phyloP scores from a whole-genome alignment of 768 basidiomycete genomes.

The Phlebiopsis gigantea region DNA sequence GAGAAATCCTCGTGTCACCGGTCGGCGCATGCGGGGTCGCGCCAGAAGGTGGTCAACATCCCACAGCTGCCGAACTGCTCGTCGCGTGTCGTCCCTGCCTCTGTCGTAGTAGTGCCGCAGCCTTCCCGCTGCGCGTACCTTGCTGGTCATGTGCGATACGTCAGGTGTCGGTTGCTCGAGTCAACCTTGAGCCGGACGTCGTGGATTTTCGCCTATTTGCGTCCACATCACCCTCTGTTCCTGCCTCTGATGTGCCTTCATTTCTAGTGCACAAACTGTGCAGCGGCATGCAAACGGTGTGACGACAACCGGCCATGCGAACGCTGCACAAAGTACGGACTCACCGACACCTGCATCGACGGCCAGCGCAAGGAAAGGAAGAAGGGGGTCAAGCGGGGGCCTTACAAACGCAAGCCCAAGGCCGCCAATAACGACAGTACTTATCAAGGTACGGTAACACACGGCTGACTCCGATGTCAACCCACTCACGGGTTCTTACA shows the following conservation, averaged over 20 bases:
- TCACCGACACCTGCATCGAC: conserved; percentile 51
- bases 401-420: conserved; percentile 50
- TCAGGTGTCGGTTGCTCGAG: background rate
- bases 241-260: background rate
- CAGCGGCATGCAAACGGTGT: conserved; percentile 51
- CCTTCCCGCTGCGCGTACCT: background rate
- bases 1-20: no score
- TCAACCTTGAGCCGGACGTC: background rate
- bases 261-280: conserved; percentile 49
- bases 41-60: background rate
- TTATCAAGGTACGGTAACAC: conserved; percentile 12
- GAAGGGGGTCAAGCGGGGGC: conserved; percentile 52
- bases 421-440: conserved; percentile 14
- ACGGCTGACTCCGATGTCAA: background rate
- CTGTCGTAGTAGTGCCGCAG: background rate
- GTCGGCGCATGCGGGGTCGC: no score
- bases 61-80: background rate
- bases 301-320: conserved; percentile 58
- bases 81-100: background rate
- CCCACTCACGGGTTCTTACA: background rate
- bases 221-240: background rate
- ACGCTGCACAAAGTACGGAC: conserved; percentile 58
- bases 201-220: background rate
- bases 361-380: conserved; percentile 63
- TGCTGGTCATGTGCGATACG: background rate